Percentiles rank a stretch among this genome's conserved stretches.
Conservation (phyloP, 2,329 filamentous ascomycete genomes). For the Parasarocladium wereldwijsianum region DNA sequence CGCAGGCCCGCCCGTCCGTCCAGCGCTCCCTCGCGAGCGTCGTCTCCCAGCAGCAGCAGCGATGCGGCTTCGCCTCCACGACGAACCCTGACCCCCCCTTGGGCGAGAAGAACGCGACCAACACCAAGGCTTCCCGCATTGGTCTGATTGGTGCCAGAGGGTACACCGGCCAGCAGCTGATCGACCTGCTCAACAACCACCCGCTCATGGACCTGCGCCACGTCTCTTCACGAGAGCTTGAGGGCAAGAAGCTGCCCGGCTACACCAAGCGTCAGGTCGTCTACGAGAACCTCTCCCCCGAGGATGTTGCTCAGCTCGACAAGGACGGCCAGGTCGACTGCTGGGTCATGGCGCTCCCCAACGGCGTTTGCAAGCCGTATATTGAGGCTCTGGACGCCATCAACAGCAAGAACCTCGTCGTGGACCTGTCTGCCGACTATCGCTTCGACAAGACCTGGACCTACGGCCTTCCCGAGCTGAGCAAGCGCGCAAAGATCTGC, state of each 20-base stretch:
- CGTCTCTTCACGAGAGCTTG: slow-evolving; percentile 86
- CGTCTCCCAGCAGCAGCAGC: not conserved
- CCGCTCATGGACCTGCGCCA: slow-evolving; percentile 80
- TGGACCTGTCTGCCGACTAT: slow-evolving; percentile 95
- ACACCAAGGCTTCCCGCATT: slow-evolving; percentile 62
- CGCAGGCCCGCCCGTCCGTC: not conserved
- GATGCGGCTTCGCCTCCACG: slow-evolving; percentile 7
- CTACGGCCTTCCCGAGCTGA: slow-evolving; percentile 85
- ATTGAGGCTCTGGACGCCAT: slow-evolving; percentile 75
- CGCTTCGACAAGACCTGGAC: slow-evolving; percentile 55
- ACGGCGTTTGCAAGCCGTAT: slow-evolving; percentile 86
- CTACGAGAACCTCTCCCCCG: slow-evolving; percentile 79
- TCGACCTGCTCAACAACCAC: slow-evolving; percentile 75
- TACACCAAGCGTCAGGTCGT: slow-evolving; percentile 85
- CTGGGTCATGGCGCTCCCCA: slow-evolving; percentile 96
- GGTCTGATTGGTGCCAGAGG: slow-evolving; percentile 84
- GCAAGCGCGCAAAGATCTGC: slow-evolving; percentile 61
- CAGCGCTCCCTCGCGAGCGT: not conserved
- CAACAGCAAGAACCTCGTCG: slow-evolving; percentile 59
- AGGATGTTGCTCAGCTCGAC: slow-evolving; percentile 77
- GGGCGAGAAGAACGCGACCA: slow-evolving; percentile 76
- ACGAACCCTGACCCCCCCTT: slow-evolving; percentile 67
- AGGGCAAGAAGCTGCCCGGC: slow-evolving; percentile 71
- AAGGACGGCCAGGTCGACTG: slow-evolving; percentile 76
- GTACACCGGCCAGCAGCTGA: slow-evolving; percentile 85